Percentiles rank a stretch among this genome's conserved stretches.
These are phyloP conservation scores for Penicillium angulare DNA, from an alignment of 495 filamentous ascomycete genomes.

Conservation along the genomic window DNA sequence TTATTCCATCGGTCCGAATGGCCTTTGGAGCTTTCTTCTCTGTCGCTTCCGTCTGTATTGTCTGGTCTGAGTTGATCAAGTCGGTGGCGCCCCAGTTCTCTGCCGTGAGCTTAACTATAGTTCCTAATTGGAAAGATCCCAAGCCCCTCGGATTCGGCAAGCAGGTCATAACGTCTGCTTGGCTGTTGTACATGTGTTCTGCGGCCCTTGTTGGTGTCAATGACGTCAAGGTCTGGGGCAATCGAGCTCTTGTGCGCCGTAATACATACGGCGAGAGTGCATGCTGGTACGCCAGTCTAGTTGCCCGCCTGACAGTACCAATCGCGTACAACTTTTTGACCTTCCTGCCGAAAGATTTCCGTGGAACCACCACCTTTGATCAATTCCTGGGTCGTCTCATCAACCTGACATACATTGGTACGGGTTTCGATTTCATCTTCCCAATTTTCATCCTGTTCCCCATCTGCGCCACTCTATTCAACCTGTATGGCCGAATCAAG, in stretches of 20 bases:
- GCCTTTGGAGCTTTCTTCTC: constrained; percentile 63
- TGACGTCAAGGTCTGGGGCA: constrained; percentile 92
- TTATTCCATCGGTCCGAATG: constrained; percentile 64
- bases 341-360: constrained; percentile 68
- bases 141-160: constrained; percentile 77
- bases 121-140: constrained; percentile 69
- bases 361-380: constrained; percentile 75
- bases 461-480: constrained; percentile 78
- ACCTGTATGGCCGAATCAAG: constrained; percentile 80
- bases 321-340: constrained; percentile 95
- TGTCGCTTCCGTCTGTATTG: constrained; percentile 73
- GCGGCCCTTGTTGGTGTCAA: constrained; percentile 81
- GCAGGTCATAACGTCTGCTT: constrained; percentile 77
- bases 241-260: constrained; percentile 82
- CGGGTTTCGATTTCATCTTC: constrained; percentile 84
- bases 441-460: constrained; percentile 83
- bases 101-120: constrained; percentile 78
- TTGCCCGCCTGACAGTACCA: constrained; percentile 86
- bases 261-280: constrained; percentile 90
- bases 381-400: constrained; percentile 80
- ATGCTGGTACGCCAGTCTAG: constrained; percentile 90
- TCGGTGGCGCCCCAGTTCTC: constrained; percentile 71
- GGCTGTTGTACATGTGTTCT: constrained; percentile 92
- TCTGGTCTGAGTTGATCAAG: constrained; percentile 92
- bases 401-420: constrained; percentile 78